Evolutionary conservation across 306 rosid genomes (phyloP).

Genomic region (Rosa chinensis): DNA sequence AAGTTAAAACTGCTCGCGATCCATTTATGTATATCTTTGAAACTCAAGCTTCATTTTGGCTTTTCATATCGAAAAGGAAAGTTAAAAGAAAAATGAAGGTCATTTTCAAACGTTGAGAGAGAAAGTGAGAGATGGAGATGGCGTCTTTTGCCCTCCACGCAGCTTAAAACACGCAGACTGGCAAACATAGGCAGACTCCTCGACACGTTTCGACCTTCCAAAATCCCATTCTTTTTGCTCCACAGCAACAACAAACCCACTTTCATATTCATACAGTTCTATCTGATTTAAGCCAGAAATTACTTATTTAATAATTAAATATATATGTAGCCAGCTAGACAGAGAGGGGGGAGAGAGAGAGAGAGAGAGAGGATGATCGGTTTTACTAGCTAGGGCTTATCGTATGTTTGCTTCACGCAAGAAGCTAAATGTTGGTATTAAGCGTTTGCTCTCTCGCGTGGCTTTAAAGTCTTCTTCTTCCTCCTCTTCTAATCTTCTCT

Average conservation of each 20-base stretch:
- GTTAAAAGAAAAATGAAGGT: conserved; percentile 30
- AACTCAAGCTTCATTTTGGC: conserved; percentile 27
- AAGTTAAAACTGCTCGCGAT: not conserved
- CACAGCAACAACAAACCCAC: conserved; percentile 12
- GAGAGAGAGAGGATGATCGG: conserved; percentile 14
- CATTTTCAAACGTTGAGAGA: conserved; percentile 56
- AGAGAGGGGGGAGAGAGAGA: not conserved
- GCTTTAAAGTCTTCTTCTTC: conserved; percentile 73
- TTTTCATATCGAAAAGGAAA: conserved; percentile 31
- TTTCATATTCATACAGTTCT: conserved; percentile 11
- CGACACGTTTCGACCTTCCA: conserved; percentile 57
- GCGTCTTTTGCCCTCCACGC: conserved; percentile 98
- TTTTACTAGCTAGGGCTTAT: conserved; percentile 47
- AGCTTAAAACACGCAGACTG: conserved; percentile 80
- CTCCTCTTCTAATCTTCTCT: conserved; percentile 14
- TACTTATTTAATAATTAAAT: not conserved
- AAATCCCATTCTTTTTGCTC: conserved; percentile 26
- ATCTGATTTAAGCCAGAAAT: not conserved
- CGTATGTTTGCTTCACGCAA: conserved; percentile 99
- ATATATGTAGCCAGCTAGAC: not conserved
- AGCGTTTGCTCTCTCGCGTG: conserved; percentile 83
- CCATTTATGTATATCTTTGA: not conserved
- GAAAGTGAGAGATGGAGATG: conserved; percentile 41
- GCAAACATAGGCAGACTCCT: conserved; percentile 48
- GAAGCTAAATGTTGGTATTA: conserved; percentile 64